A percentile compares a stretch with the other conserved stretches of the same genome.
Conservation (phyloP, 73 alveolate species). For the Tetrahymena malaccensis region DNA sequence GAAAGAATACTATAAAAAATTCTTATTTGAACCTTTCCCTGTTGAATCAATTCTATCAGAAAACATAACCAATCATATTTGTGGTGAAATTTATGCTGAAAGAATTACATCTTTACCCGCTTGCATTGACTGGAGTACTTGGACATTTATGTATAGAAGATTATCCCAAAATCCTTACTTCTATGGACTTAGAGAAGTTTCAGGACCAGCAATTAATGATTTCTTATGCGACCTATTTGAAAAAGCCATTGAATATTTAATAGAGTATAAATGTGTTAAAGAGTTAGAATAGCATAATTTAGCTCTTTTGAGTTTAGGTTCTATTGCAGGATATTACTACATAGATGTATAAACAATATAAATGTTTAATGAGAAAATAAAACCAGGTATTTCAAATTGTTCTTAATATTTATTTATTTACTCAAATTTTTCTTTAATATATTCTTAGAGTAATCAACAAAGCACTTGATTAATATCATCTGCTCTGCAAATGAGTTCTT, state of each 20-base stretch:
- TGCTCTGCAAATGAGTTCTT: constrained; percentile 32
- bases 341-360: constrained; percentile 15
- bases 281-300: constrained; percentile 27
- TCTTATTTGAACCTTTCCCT: constrained; percentile 96
- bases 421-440: not conserved
- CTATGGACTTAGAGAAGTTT: constrained; percentile 91
- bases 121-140: constrained; percentile 97
- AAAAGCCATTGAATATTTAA: constrained; percentile 15
- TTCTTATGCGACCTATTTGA: constrained; percentile 30
- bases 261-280: constrained; percentile 23
- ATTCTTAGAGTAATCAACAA: not conserved
- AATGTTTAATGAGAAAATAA: constrained; percentile 13
- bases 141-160: constrained; percentile 99
- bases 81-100: constrained; percentile 93
- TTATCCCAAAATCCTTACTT: constrained; percentile 97
- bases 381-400: not conserved
- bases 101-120: constrained; percentile 91
- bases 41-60: constrained; percentile 92
- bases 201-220: constrained; percentile 54
- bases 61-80: constrained; percentile 88
- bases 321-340: constrained; percentile 33
- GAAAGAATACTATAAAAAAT: constrained; percentile 94
- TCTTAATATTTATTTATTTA: not conserved
- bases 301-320: constrained; percentile 31
- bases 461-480: not conserved